Evolutionary conservation across 495 filamentous ascomycete species (phyloP), one percentile per base, ranked within the genome.

Genomic region (Neurospora sp.): DNA sequence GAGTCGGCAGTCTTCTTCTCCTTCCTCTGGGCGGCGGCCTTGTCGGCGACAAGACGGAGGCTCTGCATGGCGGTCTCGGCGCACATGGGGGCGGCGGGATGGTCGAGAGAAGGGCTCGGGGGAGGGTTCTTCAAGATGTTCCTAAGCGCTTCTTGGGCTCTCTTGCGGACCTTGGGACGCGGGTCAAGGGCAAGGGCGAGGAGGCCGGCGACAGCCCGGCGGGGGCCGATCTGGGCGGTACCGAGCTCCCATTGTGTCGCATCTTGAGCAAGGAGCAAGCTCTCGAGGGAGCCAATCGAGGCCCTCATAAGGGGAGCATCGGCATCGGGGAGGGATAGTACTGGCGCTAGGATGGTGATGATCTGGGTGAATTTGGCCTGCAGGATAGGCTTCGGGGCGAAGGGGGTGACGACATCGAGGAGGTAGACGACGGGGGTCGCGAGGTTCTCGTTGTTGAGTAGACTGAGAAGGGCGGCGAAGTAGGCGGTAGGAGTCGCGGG

Each of bases 61-160:
- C 88, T 93, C 79, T 87, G 87, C 82, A 98, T 84, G 16, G 94
- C 92, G 20, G 91, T 91, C 81, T 96, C 93, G 20, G 95, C 96
- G 82, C 96, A 98, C 91, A 98, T 94, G 79, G 97, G 93, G 9
- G 94, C 91, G 7, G 92, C 95, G 0, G 96, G 95, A 79, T 99
- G 96, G 76, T 98, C 95, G 53, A 97, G 78, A 12, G 92, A 93
- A 3, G 96, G 96, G 78, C 91, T 97, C 18, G 95, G 93, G 0
- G 96, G 96, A 27, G 93, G 90, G 69, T 86, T 89, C 80, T 91
- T 89, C 59, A 99, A 87, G 14, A 98, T 89, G 74, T 92, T 92
- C 42, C 89, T 88, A 75, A 99, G 78, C 27, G 94, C 94, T 74
- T 98, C 96, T 81, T 97, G 93, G 22, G 95, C 94, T 77, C 95